Conservation (phyloP, 2,329 filamentous ascomycete genomes). For the Hymenoscyphus salicellus region DNA sequence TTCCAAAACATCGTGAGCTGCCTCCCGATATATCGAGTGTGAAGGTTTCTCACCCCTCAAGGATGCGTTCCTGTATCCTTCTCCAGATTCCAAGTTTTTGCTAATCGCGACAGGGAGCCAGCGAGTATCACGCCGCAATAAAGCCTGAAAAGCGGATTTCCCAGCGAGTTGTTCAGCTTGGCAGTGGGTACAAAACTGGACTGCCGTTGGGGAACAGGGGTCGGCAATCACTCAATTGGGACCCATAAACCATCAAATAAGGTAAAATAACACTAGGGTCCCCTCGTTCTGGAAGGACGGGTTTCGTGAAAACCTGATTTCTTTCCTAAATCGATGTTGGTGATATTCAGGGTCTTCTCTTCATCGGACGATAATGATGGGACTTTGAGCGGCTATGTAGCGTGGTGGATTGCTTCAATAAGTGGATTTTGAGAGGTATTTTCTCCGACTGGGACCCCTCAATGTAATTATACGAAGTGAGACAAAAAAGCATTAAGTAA, state of each 20-base stretch:
- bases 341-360: background rate
- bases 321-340: background rate
- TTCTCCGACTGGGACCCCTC: background rate
- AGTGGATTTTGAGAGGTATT: background rate
- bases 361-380: background rate
- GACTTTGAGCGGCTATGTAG: background rate
- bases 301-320: background rate
- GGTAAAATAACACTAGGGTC: background rate
- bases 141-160: background rate
- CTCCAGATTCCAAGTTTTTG: slow-evolving; percentile 1
- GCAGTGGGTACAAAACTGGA: background rate
- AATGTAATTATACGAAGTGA: background rate
- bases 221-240: background rate
- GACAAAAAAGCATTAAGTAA: background rate
- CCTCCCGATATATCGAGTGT: background rate
- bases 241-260: background rate
- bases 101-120: background rate
- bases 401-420: background rate
- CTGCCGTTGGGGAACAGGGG: background rate
- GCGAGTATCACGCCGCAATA: background rate
- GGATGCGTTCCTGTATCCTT: background rate
- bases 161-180: background rate
- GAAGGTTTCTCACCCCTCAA: background rate
- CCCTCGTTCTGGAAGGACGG: background rate
- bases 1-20: background rate